phyloP scores from a whole-genome alignment of 306 rosid species.

The Dryas octopetala region DNA sequence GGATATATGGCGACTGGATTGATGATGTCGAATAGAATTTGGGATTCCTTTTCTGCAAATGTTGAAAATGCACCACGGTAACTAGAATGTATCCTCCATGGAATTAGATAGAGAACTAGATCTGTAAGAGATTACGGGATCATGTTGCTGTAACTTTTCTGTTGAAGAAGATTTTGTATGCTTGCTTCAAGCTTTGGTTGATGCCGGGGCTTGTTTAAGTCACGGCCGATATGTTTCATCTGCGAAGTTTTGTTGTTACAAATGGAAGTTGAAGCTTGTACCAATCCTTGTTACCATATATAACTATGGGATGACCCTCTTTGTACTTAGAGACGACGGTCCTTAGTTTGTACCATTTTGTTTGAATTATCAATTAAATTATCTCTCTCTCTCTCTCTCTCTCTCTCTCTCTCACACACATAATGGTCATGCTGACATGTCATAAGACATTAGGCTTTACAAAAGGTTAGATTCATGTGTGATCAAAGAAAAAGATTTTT shows the following conservation, averaged over 20 bases:
- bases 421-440: too few species aligned
- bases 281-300: conserved; percentile 12
- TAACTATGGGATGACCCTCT: conserved; percentile 19
- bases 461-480: too few species aligned
- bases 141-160: conserved; percentile 30
- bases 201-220: conserved; percentile 19
- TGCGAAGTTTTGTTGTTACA: conserved; percentile 27
- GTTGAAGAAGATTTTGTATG: conserved; percentile 29
- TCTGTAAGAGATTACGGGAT: conserved; percentile 24
- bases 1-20: conserved; percentile 98
- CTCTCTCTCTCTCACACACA: too few species aligned
- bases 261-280: conserved; percentile 18
- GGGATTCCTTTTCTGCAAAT: conserved; percentile 25
- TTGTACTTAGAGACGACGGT: conserved; percentile 18
- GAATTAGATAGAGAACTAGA: conserved; percentile 19
- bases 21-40: conserved; percentile 72
- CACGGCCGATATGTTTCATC: neutral
- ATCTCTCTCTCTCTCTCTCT: neutral
- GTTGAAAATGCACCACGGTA: conserved; percentile 20
- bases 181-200: conserved; percentile 31
- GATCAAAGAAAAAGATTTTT: too few species aligned
- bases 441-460: too few species aligned
- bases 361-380: neutral
- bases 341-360: neutral
- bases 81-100: conserved; percentile 12